Evolutionary conservation across 768 basidiomycete species (phyloP), one percentile per base, ranked within the genome.

Genomic region (Leucocoprinus birnbaumii): DNA sequence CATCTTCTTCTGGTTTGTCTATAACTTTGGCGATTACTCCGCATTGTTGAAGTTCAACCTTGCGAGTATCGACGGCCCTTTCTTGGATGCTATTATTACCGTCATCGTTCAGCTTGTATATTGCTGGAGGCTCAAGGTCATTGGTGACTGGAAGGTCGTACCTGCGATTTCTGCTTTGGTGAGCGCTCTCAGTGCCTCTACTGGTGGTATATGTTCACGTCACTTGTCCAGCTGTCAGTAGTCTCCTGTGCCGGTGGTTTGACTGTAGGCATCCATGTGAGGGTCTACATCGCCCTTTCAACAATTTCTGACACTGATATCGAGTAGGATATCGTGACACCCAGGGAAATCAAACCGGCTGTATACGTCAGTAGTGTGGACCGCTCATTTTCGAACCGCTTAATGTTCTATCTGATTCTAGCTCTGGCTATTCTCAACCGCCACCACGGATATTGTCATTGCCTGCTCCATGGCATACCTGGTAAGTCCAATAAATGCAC

Each of bases 101-200:
- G n/a, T 55, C 25, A 31, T 25, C 6, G 53, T 48, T 3, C 53
- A 48, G 27, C 45, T 55, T 9, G 53, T 55, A 2, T 55, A 55
- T 22, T 40, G 53, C 18, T 55, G 53, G 53, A 46, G 53, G 24
- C 13, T 55, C 24, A 24, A 37, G 26, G 26, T 48, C 21, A 14
- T 55, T 3, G 41, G 53, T 14, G 41, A 42, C 19, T 42, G 46
- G 46, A 55, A 18, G 34, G 25, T 55, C 14, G n/a, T 55, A 2
- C 53, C 53, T 6, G 47, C 26, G 5, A 18, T 48, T n/a, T 14
- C 40, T 21, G 26, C 21, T 8, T 27, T 42, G n/a, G 53, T 48
- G 18, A 26, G 53, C 48, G 26, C 4, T 19, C 19, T 41, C 26
- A 3, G 3, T 5, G 22, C 38, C 24, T 13, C 37, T n/a, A 11